Evolutionary conservation across 768 basidiomycete genomes (phyloP), one percentile per base, ranked within the genome.

Genomic region (Leccinum imitatum): DNA sequence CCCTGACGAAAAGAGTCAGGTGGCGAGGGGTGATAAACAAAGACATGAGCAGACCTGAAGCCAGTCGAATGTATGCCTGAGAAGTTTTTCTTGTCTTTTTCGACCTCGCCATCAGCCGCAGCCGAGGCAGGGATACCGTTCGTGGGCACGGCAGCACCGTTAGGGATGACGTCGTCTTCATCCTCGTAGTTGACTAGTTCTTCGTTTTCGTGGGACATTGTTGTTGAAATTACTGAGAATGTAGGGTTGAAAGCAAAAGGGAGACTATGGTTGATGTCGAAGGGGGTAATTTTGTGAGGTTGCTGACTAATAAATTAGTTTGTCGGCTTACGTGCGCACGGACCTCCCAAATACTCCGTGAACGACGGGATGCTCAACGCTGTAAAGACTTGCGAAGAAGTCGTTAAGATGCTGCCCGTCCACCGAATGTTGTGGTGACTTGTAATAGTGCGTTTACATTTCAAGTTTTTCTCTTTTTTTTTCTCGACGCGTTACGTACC

Each of bases 1-100:
- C 97, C 75, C 95, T 97, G 57, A 25, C 23, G 59, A 63, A 53
- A 56, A 47, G 33, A 11, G 59, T 72, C 17, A 70, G 58, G n/a
- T 6, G 11, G 3, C 3, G 14, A 27, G 2, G 27, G 15, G 4
- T 5, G 3, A 31, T 11, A 33, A 44, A 51, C 67, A 68, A 68
- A 62, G 55, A 4, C 14, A 50, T 3, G 6, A 50, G 72, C 85
- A 58, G 58, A 95, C 95, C 97, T 86, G 79, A 99, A 99, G 59
- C 97, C 97, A 63, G 97, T 99, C n/a, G 95, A 95, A 81, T 99
- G 97, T 70, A 99, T 98, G 31, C 97, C 97, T 61, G 97, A 96
- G 72, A 96, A 98, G 75, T 96, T 97, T 85, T 95, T 96, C 83
- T 94, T 93, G 68, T 92, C 91, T 76, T 91, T 93, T 63, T 84